Percentiles rank a stretch among this genome's conserved stretches.
Evolutionary conservation across 495 filamentous ascomycete genomes (phyloP).

Genomic region (Choiromyces venosus): DNA sequence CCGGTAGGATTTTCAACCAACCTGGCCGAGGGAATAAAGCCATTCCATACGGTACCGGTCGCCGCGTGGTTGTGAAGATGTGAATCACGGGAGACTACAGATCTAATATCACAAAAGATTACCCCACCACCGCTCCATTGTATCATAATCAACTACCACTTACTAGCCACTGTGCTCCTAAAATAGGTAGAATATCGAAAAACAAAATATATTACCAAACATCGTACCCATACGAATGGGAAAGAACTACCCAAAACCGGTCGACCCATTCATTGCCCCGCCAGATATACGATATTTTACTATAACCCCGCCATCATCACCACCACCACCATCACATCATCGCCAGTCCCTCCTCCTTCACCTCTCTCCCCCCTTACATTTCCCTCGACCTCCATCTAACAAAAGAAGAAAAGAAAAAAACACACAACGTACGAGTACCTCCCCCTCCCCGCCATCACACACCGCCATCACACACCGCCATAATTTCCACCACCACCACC

Average conservation of each 20-base stretch:
- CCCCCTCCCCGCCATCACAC: not conserved
- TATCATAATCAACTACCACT: not conserved
- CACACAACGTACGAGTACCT: not conserved
- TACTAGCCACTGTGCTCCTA: not conserved
- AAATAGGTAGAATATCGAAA: not conserved
- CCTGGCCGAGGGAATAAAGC: conserved; percentile 1
- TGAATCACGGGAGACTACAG: not conserved
- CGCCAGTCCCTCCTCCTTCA: not conserved
- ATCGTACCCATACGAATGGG: not conserved
- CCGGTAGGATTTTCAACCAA: not conserved
- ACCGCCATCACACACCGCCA: too few species aligned
- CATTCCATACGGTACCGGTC: not conserved
- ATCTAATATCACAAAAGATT: not conserved
- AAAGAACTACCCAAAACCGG: not conserved
- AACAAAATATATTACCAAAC: not conserved
- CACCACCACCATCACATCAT: not conserved
- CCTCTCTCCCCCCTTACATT: not conserved
- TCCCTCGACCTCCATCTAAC: not conserved
- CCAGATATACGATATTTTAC: not conserved
- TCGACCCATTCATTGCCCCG: not conserved
- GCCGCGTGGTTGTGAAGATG: conserved; percentile 2
- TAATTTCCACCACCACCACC: too few species aligned
- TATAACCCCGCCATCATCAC: not conserved
- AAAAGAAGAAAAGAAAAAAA: not conserved
- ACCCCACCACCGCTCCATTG: not conserved